These are phyloP conservation scores for Suillus bovinus DNA, from an alignment of 768 basidiomycete species.

Conservation along the genomic window DNA sequence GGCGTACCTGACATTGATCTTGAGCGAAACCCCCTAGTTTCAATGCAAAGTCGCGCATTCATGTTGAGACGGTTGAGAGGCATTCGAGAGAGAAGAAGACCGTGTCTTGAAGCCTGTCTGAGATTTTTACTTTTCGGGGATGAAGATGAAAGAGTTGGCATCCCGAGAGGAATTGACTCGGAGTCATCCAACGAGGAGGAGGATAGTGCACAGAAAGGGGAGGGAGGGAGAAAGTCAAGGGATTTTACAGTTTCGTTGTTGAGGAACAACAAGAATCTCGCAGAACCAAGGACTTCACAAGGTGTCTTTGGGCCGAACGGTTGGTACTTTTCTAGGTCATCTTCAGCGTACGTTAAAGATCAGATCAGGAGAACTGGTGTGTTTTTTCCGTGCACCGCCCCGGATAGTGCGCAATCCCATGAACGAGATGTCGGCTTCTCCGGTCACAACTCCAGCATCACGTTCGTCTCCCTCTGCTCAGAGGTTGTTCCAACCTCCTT, in stretches of 20 bases:
- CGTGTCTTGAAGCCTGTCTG: conserved; percentile 83
- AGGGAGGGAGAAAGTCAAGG: conserved; percentile 39
- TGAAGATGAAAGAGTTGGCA: conserved; percentile 52
- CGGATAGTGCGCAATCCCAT: conserved; percentile 61
- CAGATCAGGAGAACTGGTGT: conserved; percentile 74
- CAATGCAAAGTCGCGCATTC: conserved; percentile 71
- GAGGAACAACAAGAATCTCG: conserved; percentile 72
- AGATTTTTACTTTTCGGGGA: conserved; percentile 75
- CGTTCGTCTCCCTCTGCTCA: conserved; percentile 23
- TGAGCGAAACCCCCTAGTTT: conserved; percentile 80
- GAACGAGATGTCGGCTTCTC: conserved; percentile 51
- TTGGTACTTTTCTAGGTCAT: conserved; percentile 29
- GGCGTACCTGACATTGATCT: conserved; percentile 77
- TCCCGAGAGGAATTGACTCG: conserved; percentile 44
- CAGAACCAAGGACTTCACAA: conserved; percentile 84
- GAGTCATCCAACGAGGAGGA: conserved; percentile 73
- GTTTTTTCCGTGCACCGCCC: conserved; percentile 80
- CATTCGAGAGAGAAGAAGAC: conserved; percentile 70
- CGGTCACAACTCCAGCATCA: conserved; percentile 32
- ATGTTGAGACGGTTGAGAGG: conserved; percentile 76
- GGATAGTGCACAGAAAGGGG: conserved; percentile 21
- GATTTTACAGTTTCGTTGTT: conserved; percentile 56
- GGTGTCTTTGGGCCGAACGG: conserved; percentile 90
- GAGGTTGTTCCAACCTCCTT: conserved; percentile 59
- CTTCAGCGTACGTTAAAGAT: conserved; percentile 1